Conservation (phyloP, 371 early-diverging fungal genomes). For the Catenaria anguillulae region DNA sequence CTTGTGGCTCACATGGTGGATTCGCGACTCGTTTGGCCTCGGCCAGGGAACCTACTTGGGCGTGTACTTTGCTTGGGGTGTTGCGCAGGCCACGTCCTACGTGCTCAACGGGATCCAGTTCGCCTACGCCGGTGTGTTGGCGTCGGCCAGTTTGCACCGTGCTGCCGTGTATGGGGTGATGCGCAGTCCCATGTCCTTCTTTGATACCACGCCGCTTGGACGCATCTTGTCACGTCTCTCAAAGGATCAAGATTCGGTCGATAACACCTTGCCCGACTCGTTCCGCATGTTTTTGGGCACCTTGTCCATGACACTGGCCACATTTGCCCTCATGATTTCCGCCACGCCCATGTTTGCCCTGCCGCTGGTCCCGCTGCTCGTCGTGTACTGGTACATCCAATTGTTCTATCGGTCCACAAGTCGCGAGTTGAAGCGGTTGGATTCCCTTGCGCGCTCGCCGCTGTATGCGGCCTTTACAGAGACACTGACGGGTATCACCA, state of each 20-base stretch:
- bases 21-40: conserved; percentile 10
- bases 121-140: neutral
- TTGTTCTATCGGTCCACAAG: conserved; percentile 52
- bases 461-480: conserved; percentile 46
- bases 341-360: conserved; percentile 24
- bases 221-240: conserved; percentile 78
- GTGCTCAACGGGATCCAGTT: conserved; percentile 18
- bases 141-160: neutral
- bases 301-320: conserved; percentile 38
- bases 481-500: conserved; percentile 18
- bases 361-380: conserved; percentile 3
- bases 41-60: conserved; percentile 16
- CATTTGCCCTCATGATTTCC: conserved; percentile 39
- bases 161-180: conserved; percentile 17
- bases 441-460: conserved; percentile 63
- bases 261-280: conserved; percentile 49
- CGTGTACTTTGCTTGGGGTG: conserved; percentile 23
- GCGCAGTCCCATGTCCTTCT: conserved; percentile 77
- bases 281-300: conserved; percentile 42
- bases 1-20: conserved; percentile 23
- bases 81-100: conserved; percentile 19
- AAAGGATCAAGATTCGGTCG: conserved; percentile 67
- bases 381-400: conserved; percentile 49
- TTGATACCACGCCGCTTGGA: conserved; percentile 72
- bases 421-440: conserved; percentile 59